Evolutionary conservation across 768 basidiomycete genomes (phyloP), one percentile per base, ranked within the genome.

Genomic region (button mushroom (Agaricus bisporus)): DNA sequence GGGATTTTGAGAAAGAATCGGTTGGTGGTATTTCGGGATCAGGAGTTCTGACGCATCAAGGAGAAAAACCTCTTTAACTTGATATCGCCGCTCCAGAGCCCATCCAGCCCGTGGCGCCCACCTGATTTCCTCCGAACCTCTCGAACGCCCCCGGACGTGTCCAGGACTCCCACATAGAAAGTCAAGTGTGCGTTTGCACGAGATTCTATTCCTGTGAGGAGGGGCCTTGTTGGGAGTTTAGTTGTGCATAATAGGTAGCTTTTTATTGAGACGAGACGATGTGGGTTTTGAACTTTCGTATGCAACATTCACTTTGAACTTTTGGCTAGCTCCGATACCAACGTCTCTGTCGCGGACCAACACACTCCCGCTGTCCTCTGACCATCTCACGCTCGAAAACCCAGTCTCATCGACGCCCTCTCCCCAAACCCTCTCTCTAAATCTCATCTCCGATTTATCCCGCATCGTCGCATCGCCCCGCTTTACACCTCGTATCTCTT

Each of bases 91-190:
- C 83, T 0, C 75, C 82, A 4, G 72, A 73, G 22, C 62, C 68
- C 25, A 58, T 50, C 49, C 46, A 12, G 35, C 44, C 15, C 41
- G 48, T 6, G 81, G 81, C 9, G 82, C 82, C 0, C 90, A 92
- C 64, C 91, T 88, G 0, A 83, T 92, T 61, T 90, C 87, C 63
- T 88, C 87, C 48, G 90, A 86, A 1, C 88, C 88, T 0, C 72
- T 92, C 41, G 81, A 89, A 4, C 78, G 85, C 54, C 90, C 90
- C 0, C 90, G 91, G 0, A 92, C 90, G 2, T 91, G 88, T 2
- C 88, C 91, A 15, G 87, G 88, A 11, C 58, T 67, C 17, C 57
- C 64, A 0, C 51, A 59, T 17, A 60, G 29, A 20, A 54, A 43
- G 25, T 32, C 11, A 36, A 18, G 29, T 67, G 29, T 67, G 28